phyloP scores from a whole-genome alignment of 1,284 basidiomycete genomes.

The Omphalotus olearius region DNA sequence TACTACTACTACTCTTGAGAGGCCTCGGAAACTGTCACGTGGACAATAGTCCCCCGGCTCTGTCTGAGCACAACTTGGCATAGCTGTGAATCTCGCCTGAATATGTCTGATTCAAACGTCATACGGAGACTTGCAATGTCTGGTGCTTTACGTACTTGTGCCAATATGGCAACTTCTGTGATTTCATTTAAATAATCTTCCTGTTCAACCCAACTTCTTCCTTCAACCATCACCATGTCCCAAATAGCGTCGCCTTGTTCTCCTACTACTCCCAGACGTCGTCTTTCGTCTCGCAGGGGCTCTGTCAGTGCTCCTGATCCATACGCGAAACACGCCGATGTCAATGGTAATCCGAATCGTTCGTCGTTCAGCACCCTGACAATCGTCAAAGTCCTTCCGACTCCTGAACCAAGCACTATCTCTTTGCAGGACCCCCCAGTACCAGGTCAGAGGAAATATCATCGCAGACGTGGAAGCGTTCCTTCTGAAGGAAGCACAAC shows the following conservation, averaged over 20 bases:
- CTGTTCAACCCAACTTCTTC: too few species aligned
- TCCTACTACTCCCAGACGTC: slow-evolving; percentile 23
- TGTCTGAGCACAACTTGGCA: too few species aligned
- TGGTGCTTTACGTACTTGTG: too few species aligned
- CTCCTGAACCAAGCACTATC: slow-evolving; percentile 18
- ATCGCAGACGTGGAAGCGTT: slow-evolving; percentile 27
- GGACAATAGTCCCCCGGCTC: too few species aligned
- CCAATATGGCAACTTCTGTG: too few species aligned
- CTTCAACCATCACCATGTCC: slow-evolving; percentile 1
- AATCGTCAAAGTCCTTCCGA: slow-evolving; percentile 58
- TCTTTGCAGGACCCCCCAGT: slow-evolving; percentile 26
- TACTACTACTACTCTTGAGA: too few species aligned
- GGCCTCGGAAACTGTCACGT: too few species aligned
- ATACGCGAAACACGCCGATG: slow-evolving; percentile 44
- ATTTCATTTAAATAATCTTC: too few species aligned
- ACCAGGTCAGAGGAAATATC: slow-evolving; percentile 23
- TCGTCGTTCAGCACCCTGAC: slow-evolving; percentile 63
- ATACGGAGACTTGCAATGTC: too few species aligned
- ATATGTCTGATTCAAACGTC: too few species aligned
- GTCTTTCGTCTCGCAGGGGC: slow-evolving; percentile 56
- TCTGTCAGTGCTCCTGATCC: slow-evolving; percentile 67
- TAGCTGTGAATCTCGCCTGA: too few species aligned
- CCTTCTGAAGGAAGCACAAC: slow-evolving; percentile 16
- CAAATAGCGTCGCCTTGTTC: slow-evolving; percentile 7
- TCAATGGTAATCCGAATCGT: slow-evolving; percentile 50